A percentile compares a stretch with the other conserved stretches of the same genome.
Conservation (phyloP, 306 rosid species). For the Sesbania bispinosa region DNA sequence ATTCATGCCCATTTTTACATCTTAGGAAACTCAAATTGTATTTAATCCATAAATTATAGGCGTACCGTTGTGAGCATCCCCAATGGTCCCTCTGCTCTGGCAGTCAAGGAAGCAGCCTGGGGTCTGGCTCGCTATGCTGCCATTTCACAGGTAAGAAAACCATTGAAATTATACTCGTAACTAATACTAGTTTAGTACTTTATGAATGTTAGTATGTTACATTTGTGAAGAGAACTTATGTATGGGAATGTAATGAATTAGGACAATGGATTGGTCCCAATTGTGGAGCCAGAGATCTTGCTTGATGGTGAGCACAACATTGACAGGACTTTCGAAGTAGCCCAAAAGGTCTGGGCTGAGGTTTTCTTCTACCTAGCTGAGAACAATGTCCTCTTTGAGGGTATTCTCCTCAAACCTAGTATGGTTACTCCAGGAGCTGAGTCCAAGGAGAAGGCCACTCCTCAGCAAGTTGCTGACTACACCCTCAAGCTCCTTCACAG, state of each 20-base stretch:
- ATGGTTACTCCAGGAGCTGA: conserved; percentile 99
- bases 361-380: conserved; percentile 90
- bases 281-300: conserved; percentile 97
- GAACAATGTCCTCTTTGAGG: conserved; percentile 84
- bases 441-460: conserved; percentile 73
- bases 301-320: conserved; percentile 90
- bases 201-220: not conserved
- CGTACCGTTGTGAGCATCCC: conserved; percentile 91
- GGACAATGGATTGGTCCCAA: conserved; percentile 58
- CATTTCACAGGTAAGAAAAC: conserved; percentile 67
- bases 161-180: not conserved
- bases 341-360: conserved; percentile 89
- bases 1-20: not conserved
- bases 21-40: not conserved
- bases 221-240: not conserved
- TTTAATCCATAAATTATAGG: conserved; percentile 29
- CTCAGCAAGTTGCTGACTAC: conserved; percentile 67
- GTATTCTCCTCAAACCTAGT: conserved; percentile 96
- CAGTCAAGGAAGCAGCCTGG: conserved; percentile 61
- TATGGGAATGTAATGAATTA: conserved; percentile 16
- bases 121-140: conserved; percentile 98
- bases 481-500: conserved; percentile 83
- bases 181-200: not conserved
- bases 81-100: conserved; percentile 95
- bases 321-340: conserved; percentile 84